Percentiles rank a stretch among this genome's conserved stretches.
Conservation (phyloP, 495 filamentous ascomycete genomes). For the Trypethelium eluteriae region DNA sequence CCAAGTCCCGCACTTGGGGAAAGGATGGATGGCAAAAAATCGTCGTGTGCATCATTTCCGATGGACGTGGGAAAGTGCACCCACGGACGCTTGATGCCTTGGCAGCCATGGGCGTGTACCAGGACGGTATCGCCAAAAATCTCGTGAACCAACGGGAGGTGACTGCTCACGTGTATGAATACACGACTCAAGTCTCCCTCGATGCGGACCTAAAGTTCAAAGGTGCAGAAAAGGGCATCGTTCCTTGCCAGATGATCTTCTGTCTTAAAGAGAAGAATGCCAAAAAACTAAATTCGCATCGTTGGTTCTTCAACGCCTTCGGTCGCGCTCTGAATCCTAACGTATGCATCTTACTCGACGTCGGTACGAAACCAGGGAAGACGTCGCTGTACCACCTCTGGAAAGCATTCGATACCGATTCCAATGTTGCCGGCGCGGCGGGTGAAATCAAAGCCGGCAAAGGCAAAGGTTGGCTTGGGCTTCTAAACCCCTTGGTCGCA, state of each 20-base stretch:
- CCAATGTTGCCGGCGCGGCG: conserved; percentile 89
- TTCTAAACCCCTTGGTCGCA: conserved; percentile 91
- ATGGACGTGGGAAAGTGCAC: conserved; percentile 90
- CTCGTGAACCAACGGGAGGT: conserved; percentile 84
- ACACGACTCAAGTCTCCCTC: conserved; percentile 94
- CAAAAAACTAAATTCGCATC: conserved; percentile 96
- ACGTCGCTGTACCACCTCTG: conserved; percentile 94
- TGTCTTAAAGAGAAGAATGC: conserved; percentile 97
- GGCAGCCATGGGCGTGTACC: conserved; percentile 96
- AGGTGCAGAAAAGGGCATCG: conserved; percentile 96
- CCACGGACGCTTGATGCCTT: conserved; percentile 90
- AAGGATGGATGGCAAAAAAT: conserved; percentile 99
- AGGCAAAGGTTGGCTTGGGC: conserved; percentile 68
- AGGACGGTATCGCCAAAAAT: conserved; percentile 98
- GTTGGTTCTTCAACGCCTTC: conserved; percentile 99
- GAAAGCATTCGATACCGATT: conserved; percentile 98
- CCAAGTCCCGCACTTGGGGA: conserved; percentile 91
- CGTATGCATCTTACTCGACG: conserved; percentile 92
- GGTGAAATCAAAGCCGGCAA: conserved; percentile 97
- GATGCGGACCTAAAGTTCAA: conserved; percentile 96
- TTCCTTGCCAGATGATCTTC: conserved; percentile 98
- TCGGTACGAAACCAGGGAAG: conserved; percentile 80
- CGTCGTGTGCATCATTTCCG: conserved; percentile 90
- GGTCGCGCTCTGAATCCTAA: conserved; percentile 89
- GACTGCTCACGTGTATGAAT: conserved; percentile 92